Evolutionary conservation across 192 early-diverging fungal genomes (phyloP).

Genomic region (Backusella psychrophila): DNA sequence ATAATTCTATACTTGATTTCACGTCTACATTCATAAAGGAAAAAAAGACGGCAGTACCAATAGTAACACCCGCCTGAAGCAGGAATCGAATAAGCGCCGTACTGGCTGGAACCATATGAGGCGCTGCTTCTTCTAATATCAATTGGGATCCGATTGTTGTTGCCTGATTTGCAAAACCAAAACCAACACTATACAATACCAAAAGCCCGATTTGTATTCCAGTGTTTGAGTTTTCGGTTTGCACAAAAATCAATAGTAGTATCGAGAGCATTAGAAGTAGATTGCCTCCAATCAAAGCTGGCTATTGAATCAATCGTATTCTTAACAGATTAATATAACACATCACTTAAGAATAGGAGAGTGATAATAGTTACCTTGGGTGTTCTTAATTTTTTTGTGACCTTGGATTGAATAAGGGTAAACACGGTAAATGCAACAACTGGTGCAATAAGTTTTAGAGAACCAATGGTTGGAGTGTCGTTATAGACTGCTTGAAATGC

Average conservation of each 20-base stretch:
- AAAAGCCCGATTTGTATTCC: neutral
- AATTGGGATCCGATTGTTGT: neutral
- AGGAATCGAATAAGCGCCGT: neutral
- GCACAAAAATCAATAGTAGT: neutral
- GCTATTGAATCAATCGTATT: neutral
- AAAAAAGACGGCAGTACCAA: neutral
- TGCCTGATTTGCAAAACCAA: neutral
- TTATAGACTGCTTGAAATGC: neutral
- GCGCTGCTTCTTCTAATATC: neutral
- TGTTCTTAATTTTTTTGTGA: neutral
- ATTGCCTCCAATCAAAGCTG: neutral
- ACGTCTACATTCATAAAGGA: neutral
- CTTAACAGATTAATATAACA: neutral
- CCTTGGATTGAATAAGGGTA: neutral
- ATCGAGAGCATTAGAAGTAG: neutral
- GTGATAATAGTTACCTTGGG: neutral
- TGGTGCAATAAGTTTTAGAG: neutral
- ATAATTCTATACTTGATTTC: neutral
- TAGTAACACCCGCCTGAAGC: neutral
- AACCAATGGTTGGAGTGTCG: neutral
- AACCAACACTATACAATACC: neutral
- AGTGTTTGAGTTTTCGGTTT: neutral
- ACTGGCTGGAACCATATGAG: neutral
- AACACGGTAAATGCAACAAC: neutral
- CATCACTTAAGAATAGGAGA: neutral